phyloP scores from a whole-genome alignment of 2,329 filamentous ascomycete genomes.

The Sporothrix dimorphospora region DNA sequence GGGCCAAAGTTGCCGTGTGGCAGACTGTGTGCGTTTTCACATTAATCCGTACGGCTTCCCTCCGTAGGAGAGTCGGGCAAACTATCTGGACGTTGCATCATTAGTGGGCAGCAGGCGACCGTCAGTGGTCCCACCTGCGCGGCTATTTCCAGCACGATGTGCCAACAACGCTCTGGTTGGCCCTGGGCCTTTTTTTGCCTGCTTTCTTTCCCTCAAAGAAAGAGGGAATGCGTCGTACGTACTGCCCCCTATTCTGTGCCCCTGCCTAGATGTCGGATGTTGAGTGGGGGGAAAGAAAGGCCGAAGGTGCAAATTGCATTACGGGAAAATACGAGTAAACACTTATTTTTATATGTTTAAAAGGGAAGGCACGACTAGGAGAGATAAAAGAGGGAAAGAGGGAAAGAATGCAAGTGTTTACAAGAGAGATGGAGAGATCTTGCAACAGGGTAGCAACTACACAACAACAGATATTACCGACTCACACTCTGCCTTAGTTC shows the following conservation, averaged over 20 bases:
- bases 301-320: neutral
- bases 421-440: neutral
- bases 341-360: neutral
- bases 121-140: constrained; percentile 26
- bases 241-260: neutral
- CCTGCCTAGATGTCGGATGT: too few relatives aligned
- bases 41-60: neutral
- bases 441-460: neutral
- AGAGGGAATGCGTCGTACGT: neutral
- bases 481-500: neutral
- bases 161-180: neutral
- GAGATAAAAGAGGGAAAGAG: neutral
- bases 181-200: neutral
- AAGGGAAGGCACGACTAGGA: neutral
- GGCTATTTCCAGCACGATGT: constrained; percentile 25
- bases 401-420: neutral
- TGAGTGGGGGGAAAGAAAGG: neutral
- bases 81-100: constrained; percentile 8
- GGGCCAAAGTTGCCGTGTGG: neutral
- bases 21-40: neutral
- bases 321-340: neutral
- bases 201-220: neutral
- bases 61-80: constrained; percentile 7
- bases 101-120: neutral
- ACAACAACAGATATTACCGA: neutral